These are phyloP conservation scores for Ormosia emarginata DNA, from an alignment of 306 rosid species.

Conservation along the genomic window DNA sequence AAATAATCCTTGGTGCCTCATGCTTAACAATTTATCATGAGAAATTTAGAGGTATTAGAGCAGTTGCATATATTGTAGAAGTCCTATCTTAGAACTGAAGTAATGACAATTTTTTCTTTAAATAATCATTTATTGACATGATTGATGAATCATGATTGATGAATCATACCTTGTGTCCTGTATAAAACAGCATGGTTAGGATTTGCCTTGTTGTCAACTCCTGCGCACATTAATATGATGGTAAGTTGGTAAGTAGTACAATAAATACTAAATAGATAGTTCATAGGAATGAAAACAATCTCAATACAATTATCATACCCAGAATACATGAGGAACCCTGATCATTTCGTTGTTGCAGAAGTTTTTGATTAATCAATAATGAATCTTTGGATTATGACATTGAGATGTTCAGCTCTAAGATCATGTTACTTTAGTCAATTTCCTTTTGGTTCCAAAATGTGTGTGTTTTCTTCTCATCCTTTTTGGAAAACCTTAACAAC, in stretches of 20 bases:
- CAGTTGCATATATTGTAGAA: constrained; percentile 6
- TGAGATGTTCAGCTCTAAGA: too few relatives aligned
- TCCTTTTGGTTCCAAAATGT: too few relatives aligned
- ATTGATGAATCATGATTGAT: constrained; percentile 20
- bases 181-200: constrained; percentile 74
- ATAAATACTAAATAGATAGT: neutral
- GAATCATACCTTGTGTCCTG: constrained; percentile 81
- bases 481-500: too few relatives aligned
- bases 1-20: too few relatives aligned
- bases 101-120: neutral
- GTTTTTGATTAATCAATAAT: too few relatives aligned
- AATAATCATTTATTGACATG: constrained; percentile 4
- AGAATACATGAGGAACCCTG: too few relatives aligned
- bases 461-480: too few relatives aligned
- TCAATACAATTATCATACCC: constrained; percentile 58
- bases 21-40: too few relatives aligned
- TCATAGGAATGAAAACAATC: constrained; percentile 3
- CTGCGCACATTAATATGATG: constrained; percentile 41
- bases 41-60: too few relatives aligned
- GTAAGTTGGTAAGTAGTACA: constrained; percentile 6
- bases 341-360: too few relatives aligned
- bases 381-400: too few relatives aligned
- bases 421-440: too few relatives aligned
- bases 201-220: constrained; percentile 72
- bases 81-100: neutral